A percentile compares a stretch with the other conserved stretches of the same genome.
phyloP scores from a whole-genome alignment of 768 basidiomycete genomes.

The Agaricus blazei region DNA sequence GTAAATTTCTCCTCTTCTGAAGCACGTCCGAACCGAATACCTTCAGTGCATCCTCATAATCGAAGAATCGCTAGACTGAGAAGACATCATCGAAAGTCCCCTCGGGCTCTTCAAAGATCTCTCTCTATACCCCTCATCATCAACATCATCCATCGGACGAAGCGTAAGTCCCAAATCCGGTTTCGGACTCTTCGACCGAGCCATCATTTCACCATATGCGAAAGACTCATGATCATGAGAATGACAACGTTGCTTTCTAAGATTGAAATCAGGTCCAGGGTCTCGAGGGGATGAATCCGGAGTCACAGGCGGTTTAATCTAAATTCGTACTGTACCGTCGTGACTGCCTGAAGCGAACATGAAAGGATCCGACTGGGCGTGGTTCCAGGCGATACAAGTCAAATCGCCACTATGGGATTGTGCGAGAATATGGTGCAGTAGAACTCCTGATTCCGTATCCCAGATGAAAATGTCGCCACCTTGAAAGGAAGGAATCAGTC shows the following conservation, averaged over 20 bases:
- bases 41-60: neutral
- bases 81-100: neutral
- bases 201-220: neutral
- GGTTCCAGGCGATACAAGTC: slow-evolving; percentile 81
- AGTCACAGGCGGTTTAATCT: slow-evolving; percentile 39
- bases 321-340: slow-evolving; percentile 71
- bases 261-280: neutral
- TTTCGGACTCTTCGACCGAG: slow-evolving; percentile 3
- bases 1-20: slow-evolving; percentile 71
- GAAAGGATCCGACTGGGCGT: slow-evolving; percentile 54
- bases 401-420: slow-evolving; percentile 63
- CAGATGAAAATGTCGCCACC: slow-evolving; percentile 85
- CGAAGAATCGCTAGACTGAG: slow-evolving; percentile 5
- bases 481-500: neutral
- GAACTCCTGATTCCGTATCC: slow-evolving; percentile 74
- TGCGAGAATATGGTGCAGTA: slow-evolving; percentile 66
- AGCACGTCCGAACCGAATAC: slow-evolving; percentile 38
- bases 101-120: neutral
- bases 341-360: slow-evolving; percentile 78
- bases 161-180: neutral
- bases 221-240: neutral
- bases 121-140: neutral
- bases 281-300: neutral
- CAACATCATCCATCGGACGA: neutral
- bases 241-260: neutral